These are phyloP conservation scores for Psophocarpus tetragonolobus DNA, from an alignment of 306 rosid species.

Conservation along the genomic window DNA sequence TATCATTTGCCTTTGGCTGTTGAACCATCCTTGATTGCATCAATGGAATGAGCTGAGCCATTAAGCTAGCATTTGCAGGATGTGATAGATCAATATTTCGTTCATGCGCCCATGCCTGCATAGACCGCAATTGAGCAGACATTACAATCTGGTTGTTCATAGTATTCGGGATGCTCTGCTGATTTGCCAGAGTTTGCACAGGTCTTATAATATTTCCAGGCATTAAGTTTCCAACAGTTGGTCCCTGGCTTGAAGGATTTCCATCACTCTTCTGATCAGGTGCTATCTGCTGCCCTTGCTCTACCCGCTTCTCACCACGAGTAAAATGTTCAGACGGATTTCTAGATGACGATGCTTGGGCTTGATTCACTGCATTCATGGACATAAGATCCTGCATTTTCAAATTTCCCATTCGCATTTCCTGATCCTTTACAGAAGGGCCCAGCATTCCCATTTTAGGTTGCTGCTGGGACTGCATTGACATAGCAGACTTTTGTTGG, in stretches of 20 bases:
- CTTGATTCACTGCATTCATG: constrained; percentile 61
- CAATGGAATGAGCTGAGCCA: constrained; percentile 74
- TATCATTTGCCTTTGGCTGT: constrained; percentile 67
- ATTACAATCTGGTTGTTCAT: constrained; percentile 66
- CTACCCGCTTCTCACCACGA: constrained; percentile 75
- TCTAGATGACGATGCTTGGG: constrained; percentile 65
- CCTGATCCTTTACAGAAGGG: constrained; percentile 78
- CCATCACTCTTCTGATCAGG: constrained; percentile 68
- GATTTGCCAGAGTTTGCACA: constrained; percentile 57
- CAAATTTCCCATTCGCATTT: constrained; percentile 67
- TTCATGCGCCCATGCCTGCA: constrained; percentile 87
- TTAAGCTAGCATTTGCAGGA: constrained; percentile 71
- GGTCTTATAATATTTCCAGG: constrained; percentile 69
- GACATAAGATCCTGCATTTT: constrained; percentile 82
- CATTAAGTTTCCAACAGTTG: constrained; percentile 55
- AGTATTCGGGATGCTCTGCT: constrained; percentile 61
- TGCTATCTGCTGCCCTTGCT: constrained; percentile 67
- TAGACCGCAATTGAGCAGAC: constrained; percentile 71
- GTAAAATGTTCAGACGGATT: constrained; percentile 64
- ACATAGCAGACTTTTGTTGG: constrained; percentile 79
- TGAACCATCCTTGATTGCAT: constrained; percentile 74
- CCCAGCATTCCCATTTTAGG: constrained; percentile 73
- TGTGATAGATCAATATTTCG: constrained; percentile 76
- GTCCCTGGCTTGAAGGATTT: constrained; percentile 61
- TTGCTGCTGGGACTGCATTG: constrained; percentile 81